These are phyloP conservation scores for Periglandula ipomoeae DNA, from an alignment of 2,329 filamentous ascomycete species.

Conservation along the genomic window DNA sequence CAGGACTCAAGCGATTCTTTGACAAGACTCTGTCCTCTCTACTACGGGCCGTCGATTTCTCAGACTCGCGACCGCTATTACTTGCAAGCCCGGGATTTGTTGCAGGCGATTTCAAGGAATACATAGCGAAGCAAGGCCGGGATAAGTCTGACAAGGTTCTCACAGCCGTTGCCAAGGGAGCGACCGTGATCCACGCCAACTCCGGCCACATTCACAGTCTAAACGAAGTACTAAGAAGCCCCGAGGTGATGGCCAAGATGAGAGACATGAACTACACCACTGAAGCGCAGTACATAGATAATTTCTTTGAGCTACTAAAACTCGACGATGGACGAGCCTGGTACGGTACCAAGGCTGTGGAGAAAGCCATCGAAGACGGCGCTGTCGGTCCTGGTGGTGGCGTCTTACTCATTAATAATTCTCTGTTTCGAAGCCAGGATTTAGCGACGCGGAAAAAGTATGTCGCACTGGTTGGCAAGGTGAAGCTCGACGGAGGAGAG, in stretches of 20 bases:
- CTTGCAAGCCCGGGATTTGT: conserved; percentile 86
- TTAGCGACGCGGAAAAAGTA: conserved; percentile 69
- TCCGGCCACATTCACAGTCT: conserved; percentile 82
- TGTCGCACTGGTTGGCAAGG: conserved; percentile 78
- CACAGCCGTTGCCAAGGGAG: conserved; percentile 48
- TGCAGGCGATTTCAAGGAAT: conserved; percentile 70
- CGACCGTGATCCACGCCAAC: conserved; percentile 71
- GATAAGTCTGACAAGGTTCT: conserved; percentile 60
- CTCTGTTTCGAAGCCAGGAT: conserved; percentile 76
- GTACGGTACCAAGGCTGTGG: conserved; percentile 79
- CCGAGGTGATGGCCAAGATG: conserved; percentile 67
- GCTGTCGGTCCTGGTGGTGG: conserved; percentile 83
- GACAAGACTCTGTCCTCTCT: conserved; percentile 67
- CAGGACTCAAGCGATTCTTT: conserved; percentile 67
- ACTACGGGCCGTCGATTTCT: conserved; percentile 68
- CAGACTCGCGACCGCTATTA: conserved; percentile 60
- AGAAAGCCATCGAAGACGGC: conserved; percentile 73
- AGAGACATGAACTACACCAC: conserved; percentile 81
- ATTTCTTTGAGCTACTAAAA: conserved; percentile 68
- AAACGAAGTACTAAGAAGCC: conserved; percentile 75
- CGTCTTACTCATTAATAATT: conserved; percentile 77
- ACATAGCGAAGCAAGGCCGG: conserved; percentile 52
- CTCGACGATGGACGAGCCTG: conserved; percentile 82
- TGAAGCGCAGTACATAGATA: conserved; percentile 78
- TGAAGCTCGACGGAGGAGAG: conserved; percentile 80